Evolutionary conservation across 1,139 yeast genomes (phyloP).

Genomic region (Suzukiozyma palmioleophila): DNA sequence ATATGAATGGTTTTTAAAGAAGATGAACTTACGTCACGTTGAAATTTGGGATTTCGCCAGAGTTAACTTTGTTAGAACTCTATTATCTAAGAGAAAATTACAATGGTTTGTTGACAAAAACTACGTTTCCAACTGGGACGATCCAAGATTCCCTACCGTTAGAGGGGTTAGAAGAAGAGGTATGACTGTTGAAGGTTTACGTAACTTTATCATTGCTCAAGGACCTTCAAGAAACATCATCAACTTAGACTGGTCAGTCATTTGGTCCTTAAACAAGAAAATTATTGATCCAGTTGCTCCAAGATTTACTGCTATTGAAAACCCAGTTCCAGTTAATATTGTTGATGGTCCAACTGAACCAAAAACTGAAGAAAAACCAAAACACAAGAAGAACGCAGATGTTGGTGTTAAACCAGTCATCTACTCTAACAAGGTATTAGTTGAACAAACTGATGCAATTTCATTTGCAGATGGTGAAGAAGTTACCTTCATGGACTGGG

Average conservation of each 20-base stretch:
- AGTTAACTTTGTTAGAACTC: slow-evolving; percentile 91
- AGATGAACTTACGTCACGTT: slow-evolving; percentile 79
- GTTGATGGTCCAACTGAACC: slow-evolving; percentile 67
- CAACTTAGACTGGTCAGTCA: slow-evolving; percentile 93
- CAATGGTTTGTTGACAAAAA: slow-evolving; percentile 97
- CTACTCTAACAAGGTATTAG: slow-evolving; percentile 57
- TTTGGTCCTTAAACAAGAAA: slow-evolving; percentile 97
- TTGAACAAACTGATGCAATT: slow-evolving; percentile 89
- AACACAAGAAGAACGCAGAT: slow-evolving; percentile 93
- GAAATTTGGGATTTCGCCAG: slow-evolving; percentile 97
- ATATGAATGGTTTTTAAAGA: slow-evolving; percentile 90
- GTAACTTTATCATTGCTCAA: slow-evolving; percentile 87
- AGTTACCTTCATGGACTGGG: slow-evolving; percentile 98
- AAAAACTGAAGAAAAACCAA: slow-evolving; percentile 69
- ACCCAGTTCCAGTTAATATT: slow-evolving; percentile 64
- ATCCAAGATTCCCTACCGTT: slow-evolving; percentile 98
- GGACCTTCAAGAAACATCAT: slow-evolving; percentile 97
- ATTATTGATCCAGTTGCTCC: slow-evolving; percentile 95
- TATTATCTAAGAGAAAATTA: slow-evolving; percentile 91
- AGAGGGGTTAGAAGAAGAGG: slow-evolving; percentile 99
- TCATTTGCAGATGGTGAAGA: slow-evolving; percentile 73
- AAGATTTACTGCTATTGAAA: slow-evolving; percentile 78
- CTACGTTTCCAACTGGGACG: slow-evolving; percentile 91
- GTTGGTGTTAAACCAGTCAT: slow-evolving; percentile 82
- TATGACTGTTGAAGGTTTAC: slow-evolving; percentile 95